Conservation (phyloP, 768 basidiomycete species). For the Podaxis carcinomalis region DNA sequence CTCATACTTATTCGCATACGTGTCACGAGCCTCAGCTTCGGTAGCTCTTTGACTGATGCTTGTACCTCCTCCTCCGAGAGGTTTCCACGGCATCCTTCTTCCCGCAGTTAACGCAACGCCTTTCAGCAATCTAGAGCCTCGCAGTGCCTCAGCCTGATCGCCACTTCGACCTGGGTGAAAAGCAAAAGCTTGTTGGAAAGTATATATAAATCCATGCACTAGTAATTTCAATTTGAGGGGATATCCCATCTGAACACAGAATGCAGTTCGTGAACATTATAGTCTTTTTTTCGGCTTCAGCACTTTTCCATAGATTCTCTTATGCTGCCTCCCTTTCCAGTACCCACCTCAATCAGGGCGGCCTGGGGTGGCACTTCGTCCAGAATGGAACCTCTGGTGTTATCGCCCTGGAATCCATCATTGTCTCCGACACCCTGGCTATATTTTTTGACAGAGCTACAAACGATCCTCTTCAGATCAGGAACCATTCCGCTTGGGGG, state of each 20-base stretch:
- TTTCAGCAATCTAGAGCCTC: neutral
- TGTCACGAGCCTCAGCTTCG: neutral
- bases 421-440: slow-evolving; percentile 25
- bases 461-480: slow-evolving; percentile 37
- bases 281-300: neutral
- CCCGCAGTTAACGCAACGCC: neutral
- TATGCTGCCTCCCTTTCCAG: neutral
- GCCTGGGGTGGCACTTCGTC: slow-evolving; percentile 22
- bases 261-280: neutral
- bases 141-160: neutral
- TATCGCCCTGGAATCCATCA: slow-evolving; percentile 25
- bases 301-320: neutral
- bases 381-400: slow-evolving; percentile 25
- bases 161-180: neutral
- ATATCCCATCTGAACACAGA: neutral
- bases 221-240: no score
- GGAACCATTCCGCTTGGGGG: slow-evolving; percentile 42
- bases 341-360: neutral
- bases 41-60: neutral
- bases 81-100: neutral
- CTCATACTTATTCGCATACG: neutral
- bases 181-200: neutral
- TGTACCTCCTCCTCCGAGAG: neutral
- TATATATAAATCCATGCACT: neutral
- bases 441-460: slow-evolving; percentile 25